Percentiles rank a stretch among this genome's conserved stretches.
phyloP scores from a whole-genome alignment of 345 rosid species.

The Psidium guajava region DNA sequence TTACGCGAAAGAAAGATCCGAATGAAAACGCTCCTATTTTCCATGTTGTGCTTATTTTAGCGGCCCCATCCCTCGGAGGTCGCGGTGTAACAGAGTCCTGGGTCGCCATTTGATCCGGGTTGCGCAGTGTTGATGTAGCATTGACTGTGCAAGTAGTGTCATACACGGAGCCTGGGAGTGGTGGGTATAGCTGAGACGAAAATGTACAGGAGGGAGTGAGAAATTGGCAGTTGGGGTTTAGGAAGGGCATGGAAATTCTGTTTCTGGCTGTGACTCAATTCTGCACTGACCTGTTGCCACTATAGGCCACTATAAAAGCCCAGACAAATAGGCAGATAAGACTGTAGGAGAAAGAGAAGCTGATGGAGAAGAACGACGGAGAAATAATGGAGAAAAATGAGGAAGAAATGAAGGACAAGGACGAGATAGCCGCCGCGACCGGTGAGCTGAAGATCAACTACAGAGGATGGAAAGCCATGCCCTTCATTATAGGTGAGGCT shows the following conservation, averaged over 20 bases:
- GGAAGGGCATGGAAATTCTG: background rate
- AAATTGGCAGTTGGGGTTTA: background rate
- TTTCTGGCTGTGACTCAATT: background rate
- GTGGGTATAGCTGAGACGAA: background rate
- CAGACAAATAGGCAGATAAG: background rate
- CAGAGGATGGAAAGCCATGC: constrained; percentile 77
- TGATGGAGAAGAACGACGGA: background rate
- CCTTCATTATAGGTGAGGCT: constrained; percentile 46
- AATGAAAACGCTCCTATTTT: background rate
- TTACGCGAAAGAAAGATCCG: too few relatives aligned
- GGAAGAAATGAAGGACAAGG: background rate
- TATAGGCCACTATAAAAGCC: background rate
- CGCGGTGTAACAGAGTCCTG: background rate
- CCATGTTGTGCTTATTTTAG: background rate
- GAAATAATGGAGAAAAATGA: background rate
- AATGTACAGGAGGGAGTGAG: background rate
- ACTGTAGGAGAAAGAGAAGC: background rate
- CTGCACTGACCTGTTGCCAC: background rate
- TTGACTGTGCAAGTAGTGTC: background rate
- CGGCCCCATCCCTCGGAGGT: background rate
- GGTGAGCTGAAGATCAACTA: constrained; percentile 29
- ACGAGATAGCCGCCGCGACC: background rate
- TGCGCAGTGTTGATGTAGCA: background rate
- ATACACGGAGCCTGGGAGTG: background rate
- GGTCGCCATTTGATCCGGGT: background rate